Evolutionary conservation across 148 eudicot genomes (phyloP), one percentile per base, ranked within the genome.

Genomic region (Euryodendron excelsum): DNA sequence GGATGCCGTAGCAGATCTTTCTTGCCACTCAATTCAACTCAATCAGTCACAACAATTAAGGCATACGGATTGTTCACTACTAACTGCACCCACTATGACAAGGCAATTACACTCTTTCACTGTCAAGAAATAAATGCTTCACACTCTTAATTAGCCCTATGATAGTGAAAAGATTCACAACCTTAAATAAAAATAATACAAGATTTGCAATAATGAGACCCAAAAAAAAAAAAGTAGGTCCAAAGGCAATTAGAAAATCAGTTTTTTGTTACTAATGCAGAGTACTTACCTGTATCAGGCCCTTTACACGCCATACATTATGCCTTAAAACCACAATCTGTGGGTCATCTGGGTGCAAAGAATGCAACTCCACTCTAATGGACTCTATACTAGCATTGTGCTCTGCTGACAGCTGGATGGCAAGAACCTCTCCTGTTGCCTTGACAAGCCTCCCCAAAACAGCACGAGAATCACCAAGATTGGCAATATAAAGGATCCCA

Each of bases 391-490:
- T 74, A 25, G 81, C 87, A 65, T 85, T 85, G 52, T 85, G 87
- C 65, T 81, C 87, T 39, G 82, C 44, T 44, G 87, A 85, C 31
- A 85, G 64, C 66, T 85, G 87, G 75, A 81, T 56, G 65, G 84
- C 84, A 44, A 67, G 66, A 82, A 85, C 87, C 73, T 82, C 87
- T 52, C 82, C 85, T 36, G 85, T 85, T 66, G 85, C 83, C 75
- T 69, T 82, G 61, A 82, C 81, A 75, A 44, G 72, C 72, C 83
- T 79, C 34, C 88, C 88, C 79, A 85, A 72, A 76, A 85, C 81
- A 27, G 88, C 88, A 25, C 85, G 85, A 11, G 88, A 85, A 77
- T 85, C 88, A 25, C 88, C 88, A 77, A 74, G 56, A 53, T 80
- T 85, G 39, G 88, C 88, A 48, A 85, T 77, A 69, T 85, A 85